A percentile compares a stretch with the other conserved stretches of the same genome.
These are phyloP conservation scores for Gelatoporia subvermispora DNA, from an alignment of 768 basidiomycete genomes.

Conservation along the genomic window DNA sequence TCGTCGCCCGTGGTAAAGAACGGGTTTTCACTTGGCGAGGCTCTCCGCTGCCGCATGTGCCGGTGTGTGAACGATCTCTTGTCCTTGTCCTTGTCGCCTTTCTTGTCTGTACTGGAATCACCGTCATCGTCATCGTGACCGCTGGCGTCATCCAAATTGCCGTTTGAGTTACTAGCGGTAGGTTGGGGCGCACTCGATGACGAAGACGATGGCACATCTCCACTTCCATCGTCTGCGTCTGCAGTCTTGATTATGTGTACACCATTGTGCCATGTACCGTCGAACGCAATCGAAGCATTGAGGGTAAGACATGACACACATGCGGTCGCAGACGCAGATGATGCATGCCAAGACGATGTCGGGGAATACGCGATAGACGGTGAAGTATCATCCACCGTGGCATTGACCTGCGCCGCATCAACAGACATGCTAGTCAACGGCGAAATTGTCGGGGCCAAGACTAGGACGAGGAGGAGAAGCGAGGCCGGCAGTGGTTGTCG, in stretches of 20 bases:
- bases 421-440: no score
- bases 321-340: conserved; percentile 3
- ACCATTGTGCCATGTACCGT: conserved; percentile 22
- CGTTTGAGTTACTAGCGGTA: neutral
- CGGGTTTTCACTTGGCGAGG: conserved; percentile 7
- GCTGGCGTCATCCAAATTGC: neutral
- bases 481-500: neutral
- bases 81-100: conserved; percentile 1
- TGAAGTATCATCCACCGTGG: conserved; percentile 20
- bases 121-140: conserved; percentile 1
- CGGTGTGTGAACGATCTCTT: neutral
- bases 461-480: neutral
- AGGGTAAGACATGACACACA: conserved; percentile 16
- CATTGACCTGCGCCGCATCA: conserved; percentile 10
- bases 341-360: conserved; percentile 18
- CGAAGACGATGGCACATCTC: neutral
- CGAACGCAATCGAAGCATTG: conserved; percentile 6
- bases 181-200: no score
- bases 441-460: neutral
- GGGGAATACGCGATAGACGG: conserved; percentile 16
- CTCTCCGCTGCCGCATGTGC: conserved; percentile 3
- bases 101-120: conserved; percentile 1
- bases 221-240: conserved; percentile 13
- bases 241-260: conserved; percentile 17
- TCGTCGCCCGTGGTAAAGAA: conserved; percentile 20